phyloP scores from a whole-genome alignment of 1,284 basidiomycete genomes.

The Rhodotorula sp. region DNA sequence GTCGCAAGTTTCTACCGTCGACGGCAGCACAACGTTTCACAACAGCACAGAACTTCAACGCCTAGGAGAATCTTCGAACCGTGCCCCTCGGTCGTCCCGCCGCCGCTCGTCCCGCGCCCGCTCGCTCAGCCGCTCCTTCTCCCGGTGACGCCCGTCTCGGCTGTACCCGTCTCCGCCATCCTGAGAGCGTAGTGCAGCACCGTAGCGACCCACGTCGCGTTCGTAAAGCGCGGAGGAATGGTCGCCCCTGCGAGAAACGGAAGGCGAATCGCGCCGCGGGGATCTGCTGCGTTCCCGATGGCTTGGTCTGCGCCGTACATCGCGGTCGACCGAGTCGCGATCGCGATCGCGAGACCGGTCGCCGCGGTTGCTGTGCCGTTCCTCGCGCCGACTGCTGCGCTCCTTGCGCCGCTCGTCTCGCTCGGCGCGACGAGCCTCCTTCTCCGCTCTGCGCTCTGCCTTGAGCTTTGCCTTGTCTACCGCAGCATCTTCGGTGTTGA shows the following conservation, averaged over 20 bases:
- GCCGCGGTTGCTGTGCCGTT: neutral
- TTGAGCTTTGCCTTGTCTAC: constrained; percentile 25
- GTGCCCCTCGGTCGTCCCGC: neutral
- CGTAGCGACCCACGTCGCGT: neutral
- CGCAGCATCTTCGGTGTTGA: constrained; percentile 20
- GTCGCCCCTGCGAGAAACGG: too few relatives aligned
- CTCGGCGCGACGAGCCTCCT: constrained; percentile 13
- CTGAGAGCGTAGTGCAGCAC: neutral
- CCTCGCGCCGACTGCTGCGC: neutral
- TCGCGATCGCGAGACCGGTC: neutral
- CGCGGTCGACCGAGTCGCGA: neutral
- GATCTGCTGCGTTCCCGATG: too few relatives aligned
- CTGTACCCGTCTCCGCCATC: neutral
- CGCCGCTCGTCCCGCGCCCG: neutral
- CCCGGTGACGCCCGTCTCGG: neutral
- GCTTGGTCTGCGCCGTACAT: too few relatives aligned
- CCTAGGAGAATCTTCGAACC: too few relatives aligned
- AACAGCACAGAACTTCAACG: too few relatives aligned
- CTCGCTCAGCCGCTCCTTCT: neutral
- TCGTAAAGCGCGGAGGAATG: too few relatives aligned
- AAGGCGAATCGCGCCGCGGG: too few relatives aligned
- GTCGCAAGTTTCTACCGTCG: too few relatives aligned
- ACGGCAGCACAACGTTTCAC: too few relatives aligned
- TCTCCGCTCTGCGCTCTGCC: constrained; percentile 13
- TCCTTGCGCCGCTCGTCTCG: constrained; percentile 14